Base-by-base conservation (phyloP, 495 filamentous ascomycete species). In the Cercophora newfieldiana region DNA sequence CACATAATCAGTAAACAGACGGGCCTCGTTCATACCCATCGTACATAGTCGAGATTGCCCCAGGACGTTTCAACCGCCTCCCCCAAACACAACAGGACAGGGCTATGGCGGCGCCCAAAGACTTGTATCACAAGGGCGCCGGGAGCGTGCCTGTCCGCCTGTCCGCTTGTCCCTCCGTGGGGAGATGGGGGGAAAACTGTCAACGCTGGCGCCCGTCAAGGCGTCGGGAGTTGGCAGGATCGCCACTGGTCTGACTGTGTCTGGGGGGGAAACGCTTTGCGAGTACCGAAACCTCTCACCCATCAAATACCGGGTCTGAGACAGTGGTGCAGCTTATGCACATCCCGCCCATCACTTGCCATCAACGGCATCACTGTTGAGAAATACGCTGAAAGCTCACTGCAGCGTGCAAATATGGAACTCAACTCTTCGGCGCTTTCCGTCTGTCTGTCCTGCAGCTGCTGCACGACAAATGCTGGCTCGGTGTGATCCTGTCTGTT, bases 11-110 rank as follows among this genome's bases (percentile, higher is more conserved):
- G 51, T n/a, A 25, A 55, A 14, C n/a, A n/a, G 5, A 44, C 28
- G 19, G 55, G 21, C 26, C 19, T 29, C 37, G 30, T 25, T 18
- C 50, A 33, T 44, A 44, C 31, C 21, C 26, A 12, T 62, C 62
- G 44, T 55, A 67, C 58, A 24, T 62, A 57, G 50, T 67, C 65
- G 65, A 62, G 65, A 67, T 67, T 62, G 50, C 65, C 28, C 31
- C 44, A 59, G 63, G 64, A 56, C 51, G 65, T 67, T 67, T 67
- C 65, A 63, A 67, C 54, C 33, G 19, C 37, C 37, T 47, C 30
- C 49, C 56, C 25, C 30, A 53, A 44, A 8, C 10, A 44, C 4
- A 33, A 12, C 30, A 18, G 22, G 14, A 26, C 10, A 22, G 60
- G n/a, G 53, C 33, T 31, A 55, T 56, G 18, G 54, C 54, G 49